Evolutionary conservation across 2,329 filamentous ascomycete species (phyloP), one percentile per base, ranked within the genome.

Genomic region (Rachicladosporium sp.): DNA sequence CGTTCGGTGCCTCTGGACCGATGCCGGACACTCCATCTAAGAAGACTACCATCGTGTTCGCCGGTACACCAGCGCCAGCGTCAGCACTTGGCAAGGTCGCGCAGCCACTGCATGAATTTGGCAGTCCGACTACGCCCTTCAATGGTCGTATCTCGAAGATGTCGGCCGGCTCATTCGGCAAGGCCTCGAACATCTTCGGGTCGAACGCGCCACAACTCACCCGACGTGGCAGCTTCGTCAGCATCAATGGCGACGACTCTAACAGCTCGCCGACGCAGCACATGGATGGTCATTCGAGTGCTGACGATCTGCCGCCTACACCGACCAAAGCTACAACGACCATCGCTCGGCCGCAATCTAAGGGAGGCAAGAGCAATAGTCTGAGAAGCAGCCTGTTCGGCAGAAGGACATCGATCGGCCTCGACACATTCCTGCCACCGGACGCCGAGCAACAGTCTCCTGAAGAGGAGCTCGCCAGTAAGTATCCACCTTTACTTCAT

Each of bases 21-120:
- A 88, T 93, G 70, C 89, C 91, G 1, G 91, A 96, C 56, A 98
- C 91, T 1, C 91, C 91, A 1, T 96, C 91, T 63, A 98, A 96
- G 67, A 87, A 91, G 56, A 79, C 82, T 65, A 66, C 70, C 34
- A 19, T 19, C 15, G 15, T 19, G 15, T 19, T 19, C 15, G 15
- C 15, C 15, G 15, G 64, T 29, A 64, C 71, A 13, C 69, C 70
- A 9, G 77, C 76, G 38, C 79, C 72, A 49, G 68, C 69, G 6
- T 53, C 56, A 21, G 54, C 47, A 3, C 69, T 80, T 40, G 67
- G 65, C 21, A 82, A 80, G 62, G 64, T 71, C 56, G 73, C 72
- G 50, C 68, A 76, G 47, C 74, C 77, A 42, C 74, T 78, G 44
- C 79, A 83, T 46, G 80, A 84, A 8, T 88, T 93, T 56, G 80